Conservation (phyloP, 805 yeast species). For the Metschnikowia anglica region DNA sequence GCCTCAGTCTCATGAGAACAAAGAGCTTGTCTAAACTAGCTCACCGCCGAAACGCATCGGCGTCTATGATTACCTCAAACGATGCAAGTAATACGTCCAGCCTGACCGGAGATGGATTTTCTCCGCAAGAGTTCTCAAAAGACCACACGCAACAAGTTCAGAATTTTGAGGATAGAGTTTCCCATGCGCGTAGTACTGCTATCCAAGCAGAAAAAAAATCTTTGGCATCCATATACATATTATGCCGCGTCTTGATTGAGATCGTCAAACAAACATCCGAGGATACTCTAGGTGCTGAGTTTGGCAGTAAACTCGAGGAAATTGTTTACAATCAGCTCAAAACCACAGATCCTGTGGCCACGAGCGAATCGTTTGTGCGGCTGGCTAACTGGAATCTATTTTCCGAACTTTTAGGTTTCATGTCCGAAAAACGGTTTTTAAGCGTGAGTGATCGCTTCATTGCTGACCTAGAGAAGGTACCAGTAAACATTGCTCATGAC, state of each 20-base stretch:
- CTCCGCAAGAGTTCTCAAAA: conserved; percentile 1
- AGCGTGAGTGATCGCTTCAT: conserved; percentile 92
- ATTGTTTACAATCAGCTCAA: conserved; percentile 87
- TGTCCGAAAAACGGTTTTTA: conserved; percentile 80
- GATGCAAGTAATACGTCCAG: background rate
- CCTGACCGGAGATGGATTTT: background rate
- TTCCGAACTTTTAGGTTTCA: conserved; percentile 84
- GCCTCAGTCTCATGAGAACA: conserved; percentile 41
- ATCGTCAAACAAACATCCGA: conserved; percentile 84
- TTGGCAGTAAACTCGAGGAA: conserved; percentile 84
- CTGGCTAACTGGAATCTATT: conserved; percentile 93
- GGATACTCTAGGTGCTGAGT: conserved; percentile 71
- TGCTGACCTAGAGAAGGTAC: conserved; percentile 85
- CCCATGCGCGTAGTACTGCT: conserved; percentile 60
- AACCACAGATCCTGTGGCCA: conserved; percentile 79
- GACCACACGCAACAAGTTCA: conserved; percentile 12
- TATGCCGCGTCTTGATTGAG: conserved; percentile 90
- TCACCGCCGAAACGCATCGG: conserved; percentile 53
- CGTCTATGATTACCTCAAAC: conserved; percentile 30
- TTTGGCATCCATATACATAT: conserved; percentile 78
- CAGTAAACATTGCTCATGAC: conserved; percentile 36
- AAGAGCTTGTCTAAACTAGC: conserved; percentile 38
- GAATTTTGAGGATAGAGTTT: conserved; percentile 30
- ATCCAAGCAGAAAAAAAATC: conserved; percentile 86
- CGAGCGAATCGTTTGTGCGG: conserved; percentile 61